A percentile compares a stretch with the other conserved stretches of the same genome.
These are phyloP conservation scores for Aspergillus nomiae DNA, from an alignment of 2,329 filamentous ascomycete genomes.

Conservation along the genomic window DNA sequence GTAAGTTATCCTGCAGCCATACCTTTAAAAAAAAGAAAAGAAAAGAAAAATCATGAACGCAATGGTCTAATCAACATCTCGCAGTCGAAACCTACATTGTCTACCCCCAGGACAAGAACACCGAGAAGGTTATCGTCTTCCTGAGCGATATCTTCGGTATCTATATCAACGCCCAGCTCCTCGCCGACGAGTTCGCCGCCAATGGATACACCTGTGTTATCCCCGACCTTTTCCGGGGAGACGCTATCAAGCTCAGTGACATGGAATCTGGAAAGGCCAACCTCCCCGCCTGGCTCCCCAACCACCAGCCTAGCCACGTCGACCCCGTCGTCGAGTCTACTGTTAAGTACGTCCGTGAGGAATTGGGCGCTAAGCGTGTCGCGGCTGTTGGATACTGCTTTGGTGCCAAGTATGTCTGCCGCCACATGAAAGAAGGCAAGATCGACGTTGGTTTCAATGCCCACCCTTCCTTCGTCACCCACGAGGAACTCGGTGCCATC, in stretches of 20 bases:
- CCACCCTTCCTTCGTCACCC: constrained; percentile 74
- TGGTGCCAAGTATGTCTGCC: constrained; percentile 72
- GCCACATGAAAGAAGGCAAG: constrained; percentile 64
- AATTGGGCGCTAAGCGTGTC: constrained; percentile 60
- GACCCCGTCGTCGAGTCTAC: constrained; percentile 56
- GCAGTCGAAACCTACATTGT: constrained; percentile 60
- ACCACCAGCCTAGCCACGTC: constrained; percentile 52
- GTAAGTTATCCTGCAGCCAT: constrained; percentile 33
- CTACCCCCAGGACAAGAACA: constrained; percentile 52
- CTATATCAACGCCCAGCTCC: constrained; percentile 61
- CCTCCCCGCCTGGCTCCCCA: constrained; percentile 52
- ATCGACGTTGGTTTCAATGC: constrained; percentile 73
- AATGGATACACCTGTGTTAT: constrained; percentile 71
- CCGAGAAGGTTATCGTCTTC: constrained; percentile 58
- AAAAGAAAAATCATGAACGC: not conserved
- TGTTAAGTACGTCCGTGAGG: constrained; percentile 59
- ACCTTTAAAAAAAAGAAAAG: not conserved
- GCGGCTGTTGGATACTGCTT: constrained; percentile 74
- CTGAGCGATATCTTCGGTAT: constrained; percentile 63
- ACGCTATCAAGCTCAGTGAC: constrained; percentile 59
- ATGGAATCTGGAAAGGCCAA: constrained; percentile 50
- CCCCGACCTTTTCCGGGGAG: constrained; percentile 71
- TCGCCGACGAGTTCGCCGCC: constrained; percentile 74
- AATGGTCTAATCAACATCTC: not conserved
- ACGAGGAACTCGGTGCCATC: constrained; percentile 67